These are phyloP conservation scores for Talaromyces islandicus DNA, from an alignment of 2,329 filamentous ascomycete genomes.

Conservation along the genomic window DNA sequence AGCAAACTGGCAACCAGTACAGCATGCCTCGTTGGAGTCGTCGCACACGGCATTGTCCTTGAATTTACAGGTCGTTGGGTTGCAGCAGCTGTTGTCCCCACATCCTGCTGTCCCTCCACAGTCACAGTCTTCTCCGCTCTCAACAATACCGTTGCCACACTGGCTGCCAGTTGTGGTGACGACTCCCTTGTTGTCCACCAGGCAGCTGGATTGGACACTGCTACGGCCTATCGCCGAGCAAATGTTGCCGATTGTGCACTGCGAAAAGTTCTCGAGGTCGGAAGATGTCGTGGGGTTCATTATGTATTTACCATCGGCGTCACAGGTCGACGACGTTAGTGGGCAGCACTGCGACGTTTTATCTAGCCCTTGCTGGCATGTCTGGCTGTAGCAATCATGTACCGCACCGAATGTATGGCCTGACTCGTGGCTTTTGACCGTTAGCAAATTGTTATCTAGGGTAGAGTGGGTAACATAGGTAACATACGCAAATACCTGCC, in stretches of 20 bases:
- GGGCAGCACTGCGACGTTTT: conserved; percentile 73
- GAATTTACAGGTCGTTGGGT: conserved; percentile 82
- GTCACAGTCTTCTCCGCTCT: conserved; percentile 89
- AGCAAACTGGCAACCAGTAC: conserved; percentile 37
- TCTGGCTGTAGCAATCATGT: conserved; percentile 73
- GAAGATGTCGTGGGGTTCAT: conserved; percentile 88
- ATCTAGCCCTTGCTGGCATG: conserved; percentile 61
- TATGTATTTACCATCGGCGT: conserved; percentile 74
- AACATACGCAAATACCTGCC: conserved; percentile 75
- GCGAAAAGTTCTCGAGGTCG: conserved; percentile 73
- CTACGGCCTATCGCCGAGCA: conserved; percentile 77
- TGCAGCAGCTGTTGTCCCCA: conserved; percentile 71
- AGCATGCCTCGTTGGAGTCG: conserved; percentile 45
- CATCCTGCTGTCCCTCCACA: conserved; percentile 75
- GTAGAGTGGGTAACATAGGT: background rate
- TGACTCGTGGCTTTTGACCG: conserved; percentile 60
- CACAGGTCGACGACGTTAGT: conserved; percentile 59
- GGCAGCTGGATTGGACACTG: conserved; percentile 68
- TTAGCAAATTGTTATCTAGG: background rate
- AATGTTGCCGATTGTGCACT: conserved; percentile 87
- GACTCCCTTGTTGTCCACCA: conserved; percentile 81
- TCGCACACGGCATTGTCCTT: conserved; percentile 68
- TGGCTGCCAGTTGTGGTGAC: conserved; percentile 73
- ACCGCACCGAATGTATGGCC: conserved; percentile 95
- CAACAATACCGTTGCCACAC: conserved; percentile 96